Conservation (phyloP, 1,284 basidiomycete species). For the Hortiboletus rubellus region DNA sequence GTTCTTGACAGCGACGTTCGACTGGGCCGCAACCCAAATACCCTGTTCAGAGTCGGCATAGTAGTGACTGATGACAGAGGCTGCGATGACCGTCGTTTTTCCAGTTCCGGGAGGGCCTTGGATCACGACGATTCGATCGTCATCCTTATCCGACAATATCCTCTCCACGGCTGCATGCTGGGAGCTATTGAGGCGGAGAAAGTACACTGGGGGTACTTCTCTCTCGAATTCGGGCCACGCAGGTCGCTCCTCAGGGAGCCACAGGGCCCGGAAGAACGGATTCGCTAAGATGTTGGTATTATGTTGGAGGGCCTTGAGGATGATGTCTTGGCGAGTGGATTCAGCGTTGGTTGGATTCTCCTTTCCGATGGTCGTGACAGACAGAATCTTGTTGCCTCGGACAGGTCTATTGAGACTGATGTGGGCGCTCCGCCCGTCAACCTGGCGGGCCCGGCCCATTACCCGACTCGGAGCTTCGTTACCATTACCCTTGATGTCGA, state of each 20-base stretch:
- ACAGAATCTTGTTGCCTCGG: conserved; percentile 22
- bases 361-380: conserved; percentile 45
- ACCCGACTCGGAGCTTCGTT: conserved; percentile 10
- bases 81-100: conserved; percentile 39
- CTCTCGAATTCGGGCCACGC: conserved; percentile 13
- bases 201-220: conserved; percentile 3
- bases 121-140: conserved; percentile 49
- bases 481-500: conserved; percentile 11
- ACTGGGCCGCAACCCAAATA: conserved; percentile 74
- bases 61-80: conserved; percentile 48
- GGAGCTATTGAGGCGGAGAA: conserved; percentile 38
- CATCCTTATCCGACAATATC: conserved; percentile 38
- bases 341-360: conserved; percentile 47
- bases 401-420: conserved; percentile 27
- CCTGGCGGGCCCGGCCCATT: conserved; percentile 7
- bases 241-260: conserved; percentile 29
- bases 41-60: conserved; percentile 17
- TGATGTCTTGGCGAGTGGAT: conserved; percentile 32
- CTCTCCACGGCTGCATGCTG: conserved; percentile 39
- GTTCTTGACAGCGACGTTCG: conserved; percentile 59
- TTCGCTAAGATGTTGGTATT: conserved; percentile 34
- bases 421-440: conserved; percentile 26
- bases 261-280: conserved; percentile 49
- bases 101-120: conserved; percentile 58
- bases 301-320: conserved; percentile 42